phyloP scores from a whole-genome alignment of 2,329 filamentous ascomycete species.

The Penicillium psychrosexuale region DNA sequence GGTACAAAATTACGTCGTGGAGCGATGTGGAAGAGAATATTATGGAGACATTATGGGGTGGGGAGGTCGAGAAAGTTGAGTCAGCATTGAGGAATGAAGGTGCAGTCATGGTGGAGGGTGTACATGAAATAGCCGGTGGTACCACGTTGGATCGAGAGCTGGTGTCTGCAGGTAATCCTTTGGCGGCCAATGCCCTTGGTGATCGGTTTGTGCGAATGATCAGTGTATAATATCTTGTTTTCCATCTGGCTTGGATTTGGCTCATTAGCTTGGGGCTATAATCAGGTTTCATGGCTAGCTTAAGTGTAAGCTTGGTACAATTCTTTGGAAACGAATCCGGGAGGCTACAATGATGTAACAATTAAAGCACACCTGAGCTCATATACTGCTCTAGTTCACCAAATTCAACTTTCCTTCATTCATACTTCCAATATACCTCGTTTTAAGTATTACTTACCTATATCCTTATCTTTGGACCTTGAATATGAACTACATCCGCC shows the following conservation, averaged over 20 bases:
- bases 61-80: constrained; percentile 46
- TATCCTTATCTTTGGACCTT: too few species aligned
- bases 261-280: neutral
- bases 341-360: neutral
- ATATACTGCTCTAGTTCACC: neutral
- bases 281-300: neutral
- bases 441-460: neutral
- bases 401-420: neutral
- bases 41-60: constrained; percentile 46
- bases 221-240: constrained; percentile 16
- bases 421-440: neutral
- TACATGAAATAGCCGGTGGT: constrained; percentile 39
- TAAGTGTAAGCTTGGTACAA: neutral
- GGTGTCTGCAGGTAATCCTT: constrained; percentile 34
- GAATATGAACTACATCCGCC: neutral
- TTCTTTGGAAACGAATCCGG: neutral
- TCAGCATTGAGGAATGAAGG: constrained; percentile 39
- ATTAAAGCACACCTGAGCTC: neutral
- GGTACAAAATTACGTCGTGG: constrained; percentile 47
- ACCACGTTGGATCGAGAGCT: constrained; percentile 46
- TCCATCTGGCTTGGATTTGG: neutral
- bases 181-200: constrained; percentile 33
- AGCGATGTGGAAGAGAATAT: constrained; percentile 47
- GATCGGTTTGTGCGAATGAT: constrained; percentile 35
- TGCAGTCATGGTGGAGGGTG: constrained; percentile 46